Percentiles rank a stretch among this genome's conserved stretches.
These are phyloP conservation scores for Filobasidium uniguttulatum DNA, from an alignment of 1,284 basidiomycete genomes.

Conservation along the genomic window DNA sequence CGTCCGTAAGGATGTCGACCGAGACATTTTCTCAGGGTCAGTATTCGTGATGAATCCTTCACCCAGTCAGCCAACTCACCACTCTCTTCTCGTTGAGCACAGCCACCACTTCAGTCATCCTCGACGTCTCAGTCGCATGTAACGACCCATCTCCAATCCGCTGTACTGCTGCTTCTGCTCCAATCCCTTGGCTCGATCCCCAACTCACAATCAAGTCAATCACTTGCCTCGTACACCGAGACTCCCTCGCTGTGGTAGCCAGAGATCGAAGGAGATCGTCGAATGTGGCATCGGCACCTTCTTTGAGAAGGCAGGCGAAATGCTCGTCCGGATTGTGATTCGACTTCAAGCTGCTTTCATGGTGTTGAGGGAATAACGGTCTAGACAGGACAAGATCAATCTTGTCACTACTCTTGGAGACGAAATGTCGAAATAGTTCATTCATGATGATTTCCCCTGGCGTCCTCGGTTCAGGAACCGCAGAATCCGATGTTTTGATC, in stretches of 20 bases:
- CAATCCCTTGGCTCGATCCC: constrained; percentile 53
- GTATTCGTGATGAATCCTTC: background rate
- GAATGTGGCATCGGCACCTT: constrained; percentile 57
- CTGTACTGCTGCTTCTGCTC: constrained; percentile 7
- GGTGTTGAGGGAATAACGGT: constrained; percentile 23
- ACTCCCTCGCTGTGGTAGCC: constrained; percentile 70
- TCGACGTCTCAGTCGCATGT: constrained; percentile 16
- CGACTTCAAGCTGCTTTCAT: no score
- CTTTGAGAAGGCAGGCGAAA: constrained; percentile 51
- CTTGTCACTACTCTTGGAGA: constrained; percentile 59
- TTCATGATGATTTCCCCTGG: constrained; percentile 76
- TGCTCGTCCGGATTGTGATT: no score
- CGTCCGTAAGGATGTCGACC: background rate
- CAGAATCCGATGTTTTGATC: no score
- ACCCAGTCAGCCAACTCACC: constrained; percentile 16
- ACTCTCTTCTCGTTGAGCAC: constrained; percentile 62
- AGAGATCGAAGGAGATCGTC: constrained; percentile 69
- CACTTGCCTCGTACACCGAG: constrained; percentile 69
- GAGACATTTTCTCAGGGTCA: background rate
- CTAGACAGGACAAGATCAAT: constrained; percentile 58
- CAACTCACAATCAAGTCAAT: constrained; percentile 78
- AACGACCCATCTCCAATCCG: constrained; percentile 20
- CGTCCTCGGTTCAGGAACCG: constrained; percentile 38
- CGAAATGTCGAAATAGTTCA: constrained; percentile 72
- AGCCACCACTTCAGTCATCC: constrained; percentile 44